Conservation (phyloP, 306 rosid genomes). For the Sphenostylis stenocarpa region DNA sequence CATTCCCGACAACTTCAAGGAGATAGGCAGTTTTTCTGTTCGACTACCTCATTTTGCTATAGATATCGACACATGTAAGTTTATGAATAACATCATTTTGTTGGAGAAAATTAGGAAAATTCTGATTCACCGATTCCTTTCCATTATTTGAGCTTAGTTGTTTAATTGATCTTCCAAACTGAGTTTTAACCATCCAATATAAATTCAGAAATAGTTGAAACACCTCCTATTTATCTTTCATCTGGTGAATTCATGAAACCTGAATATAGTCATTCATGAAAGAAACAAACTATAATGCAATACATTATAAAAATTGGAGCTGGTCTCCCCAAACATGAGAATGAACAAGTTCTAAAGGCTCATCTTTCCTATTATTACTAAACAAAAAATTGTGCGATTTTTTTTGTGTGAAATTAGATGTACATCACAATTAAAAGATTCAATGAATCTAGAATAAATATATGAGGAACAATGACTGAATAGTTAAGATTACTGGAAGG, state of each 20-base stretch:
- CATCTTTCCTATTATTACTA: neutral
- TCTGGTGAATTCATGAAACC: neutral
- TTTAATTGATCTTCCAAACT: neutral
- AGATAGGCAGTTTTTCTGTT: neutral
- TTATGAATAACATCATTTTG: neutral
- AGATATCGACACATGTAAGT: neutral
- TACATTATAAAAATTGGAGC: neutral
- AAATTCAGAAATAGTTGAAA: neutral
- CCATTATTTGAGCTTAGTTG: too few species aligned
- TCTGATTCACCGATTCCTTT: neutral
- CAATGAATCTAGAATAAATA: neutral
- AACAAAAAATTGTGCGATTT: neutral
- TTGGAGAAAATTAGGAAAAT: neutral
- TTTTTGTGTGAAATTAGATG: neutral
- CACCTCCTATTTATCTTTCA: neutral
- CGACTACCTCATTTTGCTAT: neutral
- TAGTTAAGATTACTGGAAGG: neutral
- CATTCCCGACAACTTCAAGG: neutral
- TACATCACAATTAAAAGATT: neutral
- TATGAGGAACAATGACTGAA: neutral
- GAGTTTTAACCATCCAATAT: neutral
- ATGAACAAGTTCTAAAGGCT: neutral
- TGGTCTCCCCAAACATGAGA: neutral
- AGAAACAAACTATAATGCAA: neutral
- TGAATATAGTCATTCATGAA: neutral